Percentiles rank a stretch among this genome's conserved stretches.
phyloP scores from a whole-genome alignment of 352 stramenopile genomes.

The Phytophthora kernoviae region DNA sequence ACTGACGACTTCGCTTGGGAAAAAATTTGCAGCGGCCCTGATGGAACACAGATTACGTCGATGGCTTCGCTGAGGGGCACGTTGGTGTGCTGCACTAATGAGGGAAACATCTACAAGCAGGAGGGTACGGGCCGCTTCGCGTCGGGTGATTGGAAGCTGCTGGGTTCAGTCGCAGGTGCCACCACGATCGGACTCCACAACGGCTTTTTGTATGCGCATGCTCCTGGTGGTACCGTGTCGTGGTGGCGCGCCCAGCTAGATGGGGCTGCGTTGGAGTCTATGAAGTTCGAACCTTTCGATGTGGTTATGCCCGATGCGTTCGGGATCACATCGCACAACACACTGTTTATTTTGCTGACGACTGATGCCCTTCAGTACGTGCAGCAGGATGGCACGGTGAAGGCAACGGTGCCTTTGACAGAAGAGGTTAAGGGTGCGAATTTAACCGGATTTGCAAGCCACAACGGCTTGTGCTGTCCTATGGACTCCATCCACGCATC shows the following conservation, averaged over 20 bases:
- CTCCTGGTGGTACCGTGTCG: constrained; percentile 8
- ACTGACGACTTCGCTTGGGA: constrained; percentile 48
- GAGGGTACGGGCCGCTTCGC: constrained; percentile 68
- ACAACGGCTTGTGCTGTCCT: constrained; percentile 83
- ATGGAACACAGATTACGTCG: constrained; percentile 48
- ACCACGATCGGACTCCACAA: constrained; percentile 74
- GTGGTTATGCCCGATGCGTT: constrained; percentile 33
- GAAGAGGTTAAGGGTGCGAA: constrained; percentile 10
- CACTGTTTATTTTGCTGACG: constrained; percentile 70
- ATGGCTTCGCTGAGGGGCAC: constrained; percentile 68
- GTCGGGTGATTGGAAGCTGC: constrained; percentile 60
- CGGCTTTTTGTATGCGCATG: constrained; percentile 66
- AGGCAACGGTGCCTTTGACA: constrained; percentile 40
- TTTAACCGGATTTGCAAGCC: constrained; percentile 73
- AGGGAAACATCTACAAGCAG: constrained; percentile 71
- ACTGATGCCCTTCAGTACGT: constrained; percentile 48
- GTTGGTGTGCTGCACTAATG: constrained; percentile 63
- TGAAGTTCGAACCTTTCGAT: constrained; percentile 50
- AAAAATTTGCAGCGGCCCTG: constrained; percentile 52
- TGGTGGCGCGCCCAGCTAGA: constrained; percentile 67
- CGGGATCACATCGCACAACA: constrained; percentile 81
- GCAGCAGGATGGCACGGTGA: constrained; percentile 35
- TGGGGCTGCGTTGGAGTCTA: constrained; percentile 47
- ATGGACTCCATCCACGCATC: constrained; percentile 90
- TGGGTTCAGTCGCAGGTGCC: constrained; percentile 48